phyloP scores from a whole-genome alignment of 768 basidiomycete species.

The Rubroboletus pulcherrimus region DNA sequence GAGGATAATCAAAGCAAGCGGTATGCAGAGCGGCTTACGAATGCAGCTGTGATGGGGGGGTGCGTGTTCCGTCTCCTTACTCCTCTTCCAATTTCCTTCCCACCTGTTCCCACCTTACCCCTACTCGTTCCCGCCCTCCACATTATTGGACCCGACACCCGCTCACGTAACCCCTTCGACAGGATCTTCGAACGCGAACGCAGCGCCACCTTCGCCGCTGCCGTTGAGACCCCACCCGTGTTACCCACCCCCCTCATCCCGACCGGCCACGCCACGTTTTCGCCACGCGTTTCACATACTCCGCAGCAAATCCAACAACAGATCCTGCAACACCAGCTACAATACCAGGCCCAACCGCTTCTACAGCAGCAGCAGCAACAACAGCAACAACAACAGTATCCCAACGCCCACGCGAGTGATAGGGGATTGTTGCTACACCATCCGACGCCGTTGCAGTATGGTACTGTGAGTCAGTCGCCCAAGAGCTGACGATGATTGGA shows the following conservation, averaged over 20 bases:
- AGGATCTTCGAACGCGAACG: constrained; percentile 58
- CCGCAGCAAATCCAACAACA: constrained; percentile 19
- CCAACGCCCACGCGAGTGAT: too few relatives aligned
- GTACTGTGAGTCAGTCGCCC: constrained; percentile 7
- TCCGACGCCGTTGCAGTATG: constrained; percentile 16
- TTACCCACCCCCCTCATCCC: constrained; percentile 19
- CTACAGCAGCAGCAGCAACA: not conserved
- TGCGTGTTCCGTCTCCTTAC: constrained; percentile 24
- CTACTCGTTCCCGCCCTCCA: too few relatives aligned
- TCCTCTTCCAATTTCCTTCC: not conserved
- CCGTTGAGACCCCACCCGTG: constrained; percentile 35
- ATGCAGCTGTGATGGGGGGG: constrained; percentile 78
- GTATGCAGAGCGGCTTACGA: constrained; percentile 65
- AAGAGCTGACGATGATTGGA: constrained; percentile 12
- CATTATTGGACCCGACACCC: not conserved
- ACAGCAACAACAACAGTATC: too few relatives aligned
- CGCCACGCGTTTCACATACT: constrained; percentile 8
- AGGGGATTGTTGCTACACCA: constrained; percentile 2
- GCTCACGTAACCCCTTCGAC: not conserved
- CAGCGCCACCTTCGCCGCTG: constrained; percentile 25
- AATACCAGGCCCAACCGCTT: not conserved
- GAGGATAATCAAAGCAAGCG: constrained; percentile 83
- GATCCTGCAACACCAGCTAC: constrained; percentile 16
- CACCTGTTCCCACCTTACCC: not conserved
- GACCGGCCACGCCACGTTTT: constrained; percentile 8